phyloP scores from a whole-genome alignment of 257 asterid genomes.

The Jacaranda copaia region DNA sequence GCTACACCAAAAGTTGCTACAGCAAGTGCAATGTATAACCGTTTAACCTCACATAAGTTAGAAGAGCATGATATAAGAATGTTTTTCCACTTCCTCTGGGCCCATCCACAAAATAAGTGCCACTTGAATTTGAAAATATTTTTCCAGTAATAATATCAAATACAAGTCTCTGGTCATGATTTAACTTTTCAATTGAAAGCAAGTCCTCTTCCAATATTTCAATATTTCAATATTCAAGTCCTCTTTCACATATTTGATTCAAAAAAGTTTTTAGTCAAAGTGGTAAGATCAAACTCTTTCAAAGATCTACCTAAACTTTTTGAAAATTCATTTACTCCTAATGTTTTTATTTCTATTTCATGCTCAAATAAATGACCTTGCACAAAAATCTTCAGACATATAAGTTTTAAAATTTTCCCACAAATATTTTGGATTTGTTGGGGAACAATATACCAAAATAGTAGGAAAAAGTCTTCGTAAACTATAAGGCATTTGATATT shows the following conservation, averaged over 20 bases:
- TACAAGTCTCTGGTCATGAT: neutral
- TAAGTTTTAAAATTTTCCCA: neutral
- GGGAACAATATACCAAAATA: neutral
- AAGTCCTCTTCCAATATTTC: too few species aligned
- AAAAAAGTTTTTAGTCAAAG: neutral
- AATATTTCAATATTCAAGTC: too few species aligned
- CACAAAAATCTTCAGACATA: neutral
- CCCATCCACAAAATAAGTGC: neutral
- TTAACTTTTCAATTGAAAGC: too few species aligned
- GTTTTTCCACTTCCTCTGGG: neutral
- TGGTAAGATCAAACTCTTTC: neutral
- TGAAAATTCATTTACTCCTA: neutral
- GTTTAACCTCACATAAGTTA: neutral
- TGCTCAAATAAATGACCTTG: neutral
- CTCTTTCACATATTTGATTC: neutral
- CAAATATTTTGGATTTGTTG: neutral
- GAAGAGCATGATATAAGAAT: neutral
- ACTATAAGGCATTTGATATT: neutral
- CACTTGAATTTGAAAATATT: neutral
- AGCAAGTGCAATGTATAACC: neutral
- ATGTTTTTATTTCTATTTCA: neutral
- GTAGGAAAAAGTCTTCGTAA: neutral
- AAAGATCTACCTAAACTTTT: neutral
- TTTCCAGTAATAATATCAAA: neutral
- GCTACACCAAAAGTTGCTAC: conserved; percentile 1